A percentile compares a stretch with the other conserved stretches of the same genome.
Evolutionary conservation across 345 rosid species (phyloP).

Genomic region (Acer yangbiense): DNA sequence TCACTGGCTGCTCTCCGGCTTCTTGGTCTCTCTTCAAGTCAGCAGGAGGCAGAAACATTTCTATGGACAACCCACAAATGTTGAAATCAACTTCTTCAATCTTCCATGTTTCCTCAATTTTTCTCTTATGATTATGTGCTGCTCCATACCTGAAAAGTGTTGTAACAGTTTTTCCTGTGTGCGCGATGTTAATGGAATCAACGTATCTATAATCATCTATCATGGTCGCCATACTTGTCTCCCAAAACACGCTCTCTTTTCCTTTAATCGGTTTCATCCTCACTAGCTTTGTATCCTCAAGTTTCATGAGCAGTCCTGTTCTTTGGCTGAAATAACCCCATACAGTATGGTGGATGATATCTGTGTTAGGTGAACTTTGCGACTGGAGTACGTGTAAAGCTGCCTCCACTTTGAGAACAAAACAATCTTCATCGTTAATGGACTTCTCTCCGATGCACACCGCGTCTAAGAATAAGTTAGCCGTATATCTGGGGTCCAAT

Average conservation of each 20-base stretch:
- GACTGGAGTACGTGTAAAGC: slow-evolving; percentile 46
- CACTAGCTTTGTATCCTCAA: slow-evolving; percentile 75
- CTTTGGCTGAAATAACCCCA: slow-evolving; percentile 97
- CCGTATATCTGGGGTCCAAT: slow-evolving; percentile 81
- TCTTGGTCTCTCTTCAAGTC: slow-evolving; percentile 64
- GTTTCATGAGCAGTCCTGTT: slow-evolving; percentile 68
- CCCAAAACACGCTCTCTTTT: slow-evolving; percentile 70
- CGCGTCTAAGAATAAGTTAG: slow-evolving; percentile 75
- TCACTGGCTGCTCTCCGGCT: slow-evolving; percentile 21
- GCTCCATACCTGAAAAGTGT: slow-evolving; percentile 70
- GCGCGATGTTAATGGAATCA: slow-evolving; percentile 75
- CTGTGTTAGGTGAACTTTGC: slow-evolving; percentile 70
- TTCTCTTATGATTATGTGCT: slow-evolving; percentile 61
- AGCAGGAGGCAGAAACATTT: slow-evolving; percentile 85
- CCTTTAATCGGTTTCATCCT: slow-evolving; percentile 55
- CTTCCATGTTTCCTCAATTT: slow-evolving; percentile 85
- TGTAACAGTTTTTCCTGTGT: slow-evolving; percentile 64
- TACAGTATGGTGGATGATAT: slow-evolving; percentile 74
- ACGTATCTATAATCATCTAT: slow-evolving; percentile 65
- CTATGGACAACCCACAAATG: slow-evolving; percentile 69
- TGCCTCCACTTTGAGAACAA: slow-evolving; percentile 74
- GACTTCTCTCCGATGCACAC: slow-evolving; percentile 66
- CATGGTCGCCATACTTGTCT: slow-evolving; percentile 69
- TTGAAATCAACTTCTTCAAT: slow-evolving; percentile 96
- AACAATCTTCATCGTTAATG: slow-evolving; percentile 61